Conservation (phyloP, 2,329 filamentous ascomycete genomes). For the Camptophora hylomeconis region DNA sequence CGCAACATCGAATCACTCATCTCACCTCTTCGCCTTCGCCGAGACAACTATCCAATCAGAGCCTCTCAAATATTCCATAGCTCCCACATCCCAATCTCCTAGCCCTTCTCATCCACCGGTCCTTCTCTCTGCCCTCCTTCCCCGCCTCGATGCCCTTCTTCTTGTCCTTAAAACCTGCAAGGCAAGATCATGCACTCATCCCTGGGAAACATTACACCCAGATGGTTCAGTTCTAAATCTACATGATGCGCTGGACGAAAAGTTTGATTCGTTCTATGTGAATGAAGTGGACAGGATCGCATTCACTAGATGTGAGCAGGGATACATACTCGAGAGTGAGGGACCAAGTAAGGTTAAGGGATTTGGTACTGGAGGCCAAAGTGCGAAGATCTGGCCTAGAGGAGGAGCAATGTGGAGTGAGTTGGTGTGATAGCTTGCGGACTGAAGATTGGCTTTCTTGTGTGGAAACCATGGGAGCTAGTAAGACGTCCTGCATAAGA, state of each 20-base stretch:
- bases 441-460: too few relatives aligned
- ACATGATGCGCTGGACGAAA: constrained; percentile 20
- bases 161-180: constrained; percentile 29
- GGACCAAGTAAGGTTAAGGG: too few relatives aligned
- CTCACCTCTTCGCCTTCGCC: constrained; percentile 1
- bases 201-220: constrained; percentile 26
- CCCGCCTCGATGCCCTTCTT: constrained; percentile 24
- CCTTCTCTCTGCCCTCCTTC: too few relatives aligned
- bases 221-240: constrained; percentile 20
- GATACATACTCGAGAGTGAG: constrained; percentile 25
- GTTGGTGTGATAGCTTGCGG: too few relatives aligned
- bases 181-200: constrained; percentile 22
- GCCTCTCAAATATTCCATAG: too few relatives aligned
- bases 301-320: constrained; percentile 24
- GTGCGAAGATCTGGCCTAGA: too few relatives aligned
- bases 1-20: constrained; percentile 5
- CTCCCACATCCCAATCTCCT: background rate
- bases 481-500: too few relatives aligned
- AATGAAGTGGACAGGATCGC: constrained; percentile 21
- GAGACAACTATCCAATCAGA: too few relatives aligned
- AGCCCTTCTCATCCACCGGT: background rate
- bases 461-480: too few relatives aligned
- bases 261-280: constrained; percentile 24
- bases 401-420: too few relatives aligned
- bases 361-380: too few relatives aligned